Conservation (phyloP, 371 early-diverging fungal genomes). For the Amoeboaphelidium protococcarum region DNA sequence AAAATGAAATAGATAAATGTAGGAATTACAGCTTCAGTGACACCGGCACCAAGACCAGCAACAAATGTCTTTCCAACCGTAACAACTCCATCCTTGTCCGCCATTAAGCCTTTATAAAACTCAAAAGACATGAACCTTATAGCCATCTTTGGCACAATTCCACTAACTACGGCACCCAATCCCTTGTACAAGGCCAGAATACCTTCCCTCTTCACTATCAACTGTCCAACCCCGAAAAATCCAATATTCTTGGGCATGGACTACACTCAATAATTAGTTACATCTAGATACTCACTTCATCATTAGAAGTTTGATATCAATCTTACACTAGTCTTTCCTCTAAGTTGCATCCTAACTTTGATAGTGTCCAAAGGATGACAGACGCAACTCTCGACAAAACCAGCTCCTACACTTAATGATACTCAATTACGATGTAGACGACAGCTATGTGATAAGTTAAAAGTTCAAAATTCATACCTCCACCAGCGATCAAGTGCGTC, state of each 20-base stretch:
- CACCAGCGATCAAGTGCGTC: slow-evolving; percentile 26
- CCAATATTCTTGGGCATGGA: slow-evolving; percentile 4
- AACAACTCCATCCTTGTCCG: slow-evolving; percentile 21
- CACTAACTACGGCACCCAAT: slow-evolving; percentile 83
- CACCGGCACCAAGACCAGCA: slow-evolving; percentile 85
- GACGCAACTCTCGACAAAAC: slow-evolving; percentile 66
- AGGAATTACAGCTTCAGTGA: slow-evolving; percentile 83
- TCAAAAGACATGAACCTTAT: slow-evolving; percentile 92
- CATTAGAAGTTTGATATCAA: too few species aligned
- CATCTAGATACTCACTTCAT: background rate
- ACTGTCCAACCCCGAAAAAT: slow-evolving; percentile 54
- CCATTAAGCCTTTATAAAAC: slow-evolving; percentile 56
- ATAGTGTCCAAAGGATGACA: slow-evolving; percentile 96
- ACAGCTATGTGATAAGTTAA: background rate
- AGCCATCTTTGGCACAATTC: slow-evolving; percentile 96
- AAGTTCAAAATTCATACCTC: too few species aligned
- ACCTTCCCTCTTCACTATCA: slow-evolving; percentile 67
- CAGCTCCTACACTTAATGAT: slow-evolving; percentile 38
- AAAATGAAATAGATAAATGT: slow-evolving; percentile 95
- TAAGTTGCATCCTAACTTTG: slow-evolving; percentile 29
- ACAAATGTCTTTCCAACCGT: slow-evolving; percentile 1
- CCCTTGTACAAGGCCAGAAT: slow-evolving; percentile 83
- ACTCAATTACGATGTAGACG: background rate
- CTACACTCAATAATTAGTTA: background rate
- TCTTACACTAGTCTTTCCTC: background rate